These are phyloP conservation scores for Penicillium cosmopolitanum DNA, from an alignment of 495 filamentous ascomycete species.

Conservation along the genomic window DNA sequence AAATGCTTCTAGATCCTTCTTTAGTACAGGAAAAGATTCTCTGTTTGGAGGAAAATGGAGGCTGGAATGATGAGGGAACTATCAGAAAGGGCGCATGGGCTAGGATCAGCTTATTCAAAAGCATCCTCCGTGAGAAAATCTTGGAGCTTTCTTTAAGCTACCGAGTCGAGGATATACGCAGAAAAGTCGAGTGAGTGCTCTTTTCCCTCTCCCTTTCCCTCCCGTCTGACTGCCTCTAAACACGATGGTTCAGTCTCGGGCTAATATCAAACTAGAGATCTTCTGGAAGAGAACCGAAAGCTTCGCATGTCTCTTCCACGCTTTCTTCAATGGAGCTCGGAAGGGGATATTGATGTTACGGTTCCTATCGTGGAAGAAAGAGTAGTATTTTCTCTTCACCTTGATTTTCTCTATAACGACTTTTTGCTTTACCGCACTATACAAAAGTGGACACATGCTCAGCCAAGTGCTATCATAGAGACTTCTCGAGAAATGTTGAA, in stretches of 20 bases:
- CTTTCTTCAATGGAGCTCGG: constrained; percentile 25
- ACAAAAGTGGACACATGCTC: constrained; percentile 42
- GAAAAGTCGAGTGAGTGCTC: constrained; percentile 25
- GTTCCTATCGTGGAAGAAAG: constrained; percentile 10
- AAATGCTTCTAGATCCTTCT: constrained; percentile 43
- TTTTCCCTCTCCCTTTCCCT: not conserved
- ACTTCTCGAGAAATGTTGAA: constrained; percentile 51
- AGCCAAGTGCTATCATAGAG: constrained; percentile 47
- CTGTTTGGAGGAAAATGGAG: constrained; percentile 44
- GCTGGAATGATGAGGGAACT: constrained; percentile 51
- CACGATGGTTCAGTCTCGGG: not conserved
- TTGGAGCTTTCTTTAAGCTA: constrained; percentile 56
- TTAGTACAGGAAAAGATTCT: constrained; percentile 39
- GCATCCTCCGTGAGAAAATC: constrained; percentile 54
- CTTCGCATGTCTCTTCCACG: constrained; percentile 18
- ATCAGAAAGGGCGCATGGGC: constrained; percentile 33
- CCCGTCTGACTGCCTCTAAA: no score
- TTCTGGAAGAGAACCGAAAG: constrained; percentile 17
- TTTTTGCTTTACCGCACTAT: constrained; percentile 58
- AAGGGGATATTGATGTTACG: not conserved
- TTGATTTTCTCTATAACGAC: constrained; percentile 54
- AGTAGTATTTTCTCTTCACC: constrained; percentile 29
- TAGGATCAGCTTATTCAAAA: constrained; percentile 48
- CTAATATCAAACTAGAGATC: constrained; percentile 11
- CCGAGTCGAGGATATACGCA: constrained; percentile 23